Base-by-base conservation (phyloP, 441 rosid species). In the Flueggea neowawraea region DNA sequence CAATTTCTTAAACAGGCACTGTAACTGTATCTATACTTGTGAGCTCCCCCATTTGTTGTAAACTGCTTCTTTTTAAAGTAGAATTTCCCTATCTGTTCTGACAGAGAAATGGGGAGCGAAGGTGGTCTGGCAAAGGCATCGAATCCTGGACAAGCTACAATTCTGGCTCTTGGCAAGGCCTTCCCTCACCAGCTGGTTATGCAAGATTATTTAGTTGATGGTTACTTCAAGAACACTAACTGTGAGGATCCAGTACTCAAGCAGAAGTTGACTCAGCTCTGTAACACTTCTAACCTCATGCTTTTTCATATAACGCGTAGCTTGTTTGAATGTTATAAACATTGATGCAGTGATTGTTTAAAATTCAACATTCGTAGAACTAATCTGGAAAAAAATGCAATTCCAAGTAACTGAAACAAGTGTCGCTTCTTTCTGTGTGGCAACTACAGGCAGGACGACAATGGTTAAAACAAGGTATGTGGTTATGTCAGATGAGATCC, bases 101-200 rank as follows among this genome's bases (percentile, higher is more conserved):
- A 36, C 28, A 22, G 28, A 22, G n/a, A n/a, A n/a, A n/a, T n/a
- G n/a, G n/a, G n/a, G n/a, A n/a, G n/a, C 60, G 82, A 74, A 70
- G 76, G 67, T 70, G 57, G 74, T 52, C 64, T 67, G n/a, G 17
- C 63, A 50, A 85, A 76, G 71, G 72, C 60, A 61, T 74, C 79
- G 33, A 77, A 16, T 47, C 75, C 75, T 1, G 87, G 96, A 7
- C 89, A 87, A 80, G 97, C 98, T 9, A 76, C 96, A 17, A 90
- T 92, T 70, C 77, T 93, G 76, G 90, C 97, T 48, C 80, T 89
- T 2, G 97, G 97, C 54, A 91, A 89, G 81, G 97, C 97, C 48
- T 95, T 95, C 68, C 99, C 99, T 63, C 84, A 84, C 72, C 99
- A 95, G 84, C 97, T 95, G 44, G 96, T 91, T 48, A 89, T 95